Evolutionary conservation across 2,329 filamentous ascomycete species (phyloP), one percentile per base, ranked within the genome.

Genomic region (Tolypocladium endophyticum): DNA sequence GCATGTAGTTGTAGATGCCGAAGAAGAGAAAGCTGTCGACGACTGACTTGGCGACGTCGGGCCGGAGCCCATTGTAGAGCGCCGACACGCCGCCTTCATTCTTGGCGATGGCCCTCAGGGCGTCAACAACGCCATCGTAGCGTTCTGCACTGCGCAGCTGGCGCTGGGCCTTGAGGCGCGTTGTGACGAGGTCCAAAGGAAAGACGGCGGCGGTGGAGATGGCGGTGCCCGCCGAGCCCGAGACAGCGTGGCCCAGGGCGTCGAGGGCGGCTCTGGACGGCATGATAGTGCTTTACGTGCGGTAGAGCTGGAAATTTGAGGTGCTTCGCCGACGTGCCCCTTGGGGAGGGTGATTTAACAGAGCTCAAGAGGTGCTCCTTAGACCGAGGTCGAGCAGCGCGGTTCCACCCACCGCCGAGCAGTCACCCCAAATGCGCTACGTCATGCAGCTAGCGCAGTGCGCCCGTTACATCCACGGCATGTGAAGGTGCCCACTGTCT

Each of bases 21-120:
- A 95, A 95, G 78, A 95, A 95, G 57, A 95, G 79, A 70, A 94
- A 93, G 60, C 87, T 89, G 75, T 94, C 90, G 36, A 84, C 80
- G 28, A 87, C 79, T 30, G 84, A 86, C 71, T 89, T 90, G 67
- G 77, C 79, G 14, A 87, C 83, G 68, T 89, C 87, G 41, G 82
- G 79, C 8, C 79, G 74, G 1, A 88, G 71, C 33, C 87, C 87
- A 30, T 78, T 80, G 69, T 89, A 96, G 64, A 96, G 86, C 1
- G 87, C 89, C 57, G 71, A 69, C 23, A 87, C 64, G 4, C 88
- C 85, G n/a, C 89, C 90, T 71, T 92, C 88, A 38, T 81, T 77
- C 39, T 78, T 75, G 67, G 87, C 88, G 64, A 95, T 94, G 70
- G 84, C 87, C 61, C 78, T 76, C 45, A 88, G 81, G 0, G 88